phyloP scores from a whole-genome alignment of 768 basidiomycete species.

The Suillus occidentalis region DNA sequence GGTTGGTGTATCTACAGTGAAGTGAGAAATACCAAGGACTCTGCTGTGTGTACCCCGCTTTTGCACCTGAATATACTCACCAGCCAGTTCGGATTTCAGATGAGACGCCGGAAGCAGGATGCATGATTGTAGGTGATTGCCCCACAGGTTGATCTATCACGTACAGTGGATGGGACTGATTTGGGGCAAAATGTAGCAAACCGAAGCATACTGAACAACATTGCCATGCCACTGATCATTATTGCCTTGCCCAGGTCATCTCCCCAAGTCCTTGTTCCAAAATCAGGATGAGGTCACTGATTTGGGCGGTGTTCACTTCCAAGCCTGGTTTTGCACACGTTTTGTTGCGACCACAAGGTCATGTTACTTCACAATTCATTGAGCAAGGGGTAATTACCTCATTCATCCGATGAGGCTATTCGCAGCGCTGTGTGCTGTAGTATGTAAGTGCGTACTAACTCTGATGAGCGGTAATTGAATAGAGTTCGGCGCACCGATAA shows the following conservation, averaged over 20 bases:
- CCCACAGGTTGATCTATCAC: too few relatives aligned
- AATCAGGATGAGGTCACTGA: neutral
- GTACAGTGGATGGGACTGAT: neutral
- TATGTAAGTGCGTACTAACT: neutral
- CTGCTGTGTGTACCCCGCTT: neutral
- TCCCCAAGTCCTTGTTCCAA: neutral
- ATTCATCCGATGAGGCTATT: neutral
- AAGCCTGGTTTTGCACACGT: neutral
- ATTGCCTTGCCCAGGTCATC: neutral
- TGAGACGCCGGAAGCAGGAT: neutral
- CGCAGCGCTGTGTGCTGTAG: neutral
- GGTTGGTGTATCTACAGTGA: neutral
- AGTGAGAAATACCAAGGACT: neutral
- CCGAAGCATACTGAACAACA: neutral
- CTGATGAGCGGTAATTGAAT: neutral
- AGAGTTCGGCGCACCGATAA: neutral
- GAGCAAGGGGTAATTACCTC: neutral
- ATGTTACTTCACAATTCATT: neutral
- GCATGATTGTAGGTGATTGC: too few relatives aligned
- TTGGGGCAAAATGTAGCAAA: neutral
- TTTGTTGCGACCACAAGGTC: neutral
- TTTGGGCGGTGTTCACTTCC: neutral
- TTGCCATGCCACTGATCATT: too few relatives aligned
- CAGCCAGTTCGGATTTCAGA: neutral
- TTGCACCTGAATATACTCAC: neutral